Percentiles rank a stretch among this genome's conserved stretches.
phyloP scores from a whole-genome alignment of 805 yeast genomes.

The Metschnikowia bowlesiae region DNA sequence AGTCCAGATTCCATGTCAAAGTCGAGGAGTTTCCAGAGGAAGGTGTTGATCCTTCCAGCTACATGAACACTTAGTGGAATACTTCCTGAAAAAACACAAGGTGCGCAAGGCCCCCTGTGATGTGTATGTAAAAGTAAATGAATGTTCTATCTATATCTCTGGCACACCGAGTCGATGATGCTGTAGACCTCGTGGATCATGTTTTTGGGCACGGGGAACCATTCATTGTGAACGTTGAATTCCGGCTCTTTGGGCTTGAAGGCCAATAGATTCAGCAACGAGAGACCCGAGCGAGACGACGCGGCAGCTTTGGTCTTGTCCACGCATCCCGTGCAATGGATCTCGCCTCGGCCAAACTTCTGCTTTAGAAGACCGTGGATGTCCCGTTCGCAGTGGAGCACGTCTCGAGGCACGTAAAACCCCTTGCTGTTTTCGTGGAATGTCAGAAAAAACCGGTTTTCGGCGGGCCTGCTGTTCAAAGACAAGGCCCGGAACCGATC shows the following conservation, averaged over 20 bases:
- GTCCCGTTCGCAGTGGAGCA: slow-evolving; percentile 35
- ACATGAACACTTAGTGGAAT: slow-evolving; percentile 77
- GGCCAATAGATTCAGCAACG: neutral
- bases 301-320: slow-evolving; percentile 2
- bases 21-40: slow-evolving; percentile 94
- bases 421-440: slow-evolving; percentile 28
- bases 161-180: slow-evolving; percentile 14
- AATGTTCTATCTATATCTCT: slow-evolving; percentile 4
- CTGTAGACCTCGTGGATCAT: slow-evolving; percentile 11
- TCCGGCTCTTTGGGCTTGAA: slow-evolving; percentile 4
- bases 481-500: slow-evolving; percentile 7
- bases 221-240: slow-evolving; percentile 47
- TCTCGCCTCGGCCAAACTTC: slow-evolving; percentile 44
- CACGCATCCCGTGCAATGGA: slow-evolving; percentile 46
- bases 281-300: neutral
- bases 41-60: slow-evolving; percentile 96
- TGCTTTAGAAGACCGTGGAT: slow-evolving; percentile 38
- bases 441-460: slow-evolving; percentile 7
- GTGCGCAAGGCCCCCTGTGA: neutral
- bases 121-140: slow-evolving; percentile 2
- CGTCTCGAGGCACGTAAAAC: slow-evolving; percentile 27
- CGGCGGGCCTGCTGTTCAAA: slow-evolving; percentile 1
- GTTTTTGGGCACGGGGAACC: slow-evolving; percentile 51
- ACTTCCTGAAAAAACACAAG: neutral
- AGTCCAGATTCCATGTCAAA: slow-evolving; percentile 95